phyloP scores from a whole-genome alignment of 129 eudicot species.

The Logfia minima region DNA sequence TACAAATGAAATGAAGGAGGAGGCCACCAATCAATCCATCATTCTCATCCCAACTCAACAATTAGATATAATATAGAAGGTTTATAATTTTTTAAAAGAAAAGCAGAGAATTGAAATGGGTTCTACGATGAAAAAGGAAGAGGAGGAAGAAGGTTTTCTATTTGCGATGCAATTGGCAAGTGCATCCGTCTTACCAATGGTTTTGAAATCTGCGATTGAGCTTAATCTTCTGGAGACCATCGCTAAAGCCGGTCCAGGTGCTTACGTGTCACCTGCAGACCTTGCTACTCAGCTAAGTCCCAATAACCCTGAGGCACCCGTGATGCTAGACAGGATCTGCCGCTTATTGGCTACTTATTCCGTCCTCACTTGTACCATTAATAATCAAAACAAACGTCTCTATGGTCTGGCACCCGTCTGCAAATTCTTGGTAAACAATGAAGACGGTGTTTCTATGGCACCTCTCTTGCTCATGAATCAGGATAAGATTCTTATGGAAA shows the following conservation, averaged over 20 bases:
- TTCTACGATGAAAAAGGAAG: no score
- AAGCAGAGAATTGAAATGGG: no score
- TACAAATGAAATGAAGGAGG: no score
- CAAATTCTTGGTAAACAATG: constrained; percentile 66
- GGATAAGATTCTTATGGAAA: constrained; percentile 85
- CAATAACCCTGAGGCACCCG: constrained; percentile 51
- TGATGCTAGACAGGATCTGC: constrained; percentile 78
- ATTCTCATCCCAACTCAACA: no score
- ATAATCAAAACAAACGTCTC: not conserved
- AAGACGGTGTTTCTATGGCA: constrained; percentile 72
- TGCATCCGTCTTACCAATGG: constrained; percentile 82
- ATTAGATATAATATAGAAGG: no score
- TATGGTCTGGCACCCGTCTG: constrained; percentile 86
- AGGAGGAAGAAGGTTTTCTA: constrained; percentile 47
- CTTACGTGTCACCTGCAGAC: constrained; percentile 48
- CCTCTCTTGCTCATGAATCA: constrained; percentile 82
- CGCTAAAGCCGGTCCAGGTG: constrained; percentile 56
- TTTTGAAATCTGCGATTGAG: constrained; percentile 69
- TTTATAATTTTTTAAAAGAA: no score
- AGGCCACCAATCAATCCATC: no score
- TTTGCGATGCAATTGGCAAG: constrained; percentile 80
- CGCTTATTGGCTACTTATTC: constrained; percentile 62
- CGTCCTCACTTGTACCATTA: constrained; percentile 42
- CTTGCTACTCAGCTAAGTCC: constrained; percentile 61
- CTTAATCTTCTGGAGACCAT: constrained; percentile 73